Percentiles rank a stretch among this genome's conserved stretches.
Evolutionary conservation across 2,329 filamentous ascomycete genomes (phyloP).

Genomic region (Bipolaris zeicola): DNA sequence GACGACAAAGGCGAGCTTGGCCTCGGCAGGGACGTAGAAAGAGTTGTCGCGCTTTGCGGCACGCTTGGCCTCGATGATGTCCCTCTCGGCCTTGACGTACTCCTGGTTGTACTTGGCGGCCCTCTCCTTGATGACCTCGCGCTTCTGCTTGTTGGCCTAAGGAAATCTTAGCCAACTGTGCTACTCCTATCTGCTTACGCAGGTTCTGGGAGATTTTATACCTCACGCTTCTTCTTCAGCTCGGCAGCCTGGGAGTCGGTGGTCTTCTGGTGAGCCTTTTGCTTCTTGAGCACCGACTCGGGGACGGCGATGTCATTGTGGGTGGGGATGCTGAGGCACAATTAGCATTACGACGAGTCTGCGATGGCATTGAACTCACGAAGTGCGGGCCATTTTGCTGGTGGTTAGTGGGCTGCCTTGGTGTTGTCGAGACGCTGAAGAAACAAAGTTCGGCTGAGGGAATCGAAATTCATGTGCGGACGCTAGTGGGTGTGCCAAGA

Average conservation of each 20-base stretch:
- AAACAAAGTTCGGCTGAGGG: conserved; percentile 20
- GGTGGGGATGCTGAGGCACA: conserved; percentile 74
- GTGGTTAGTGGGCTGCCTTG: conserved; percentile 43
- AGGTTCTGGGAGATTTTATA: conserved; percentile 60
- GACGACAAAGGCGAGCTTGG: conserved; percentile 97
- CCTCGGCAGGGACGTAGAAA: conserved; percentile 93
- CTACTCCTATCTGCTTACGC: conserved; percentile 45
- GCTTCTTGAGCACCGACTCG: conserved; percentile 99
- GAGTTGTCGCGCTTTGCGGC: conserved; percentile 89
- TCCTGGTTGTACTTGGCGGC: conserved; percentile 99
- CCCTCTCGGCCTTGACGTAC: conserved; percentile 94
- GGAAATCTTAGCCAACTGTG: conserved; percentile 50
- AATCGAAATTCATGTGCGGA: conserved; percentile 35
- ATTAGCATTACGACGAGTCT: neutral
- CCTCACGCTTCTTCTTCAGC: conserved; percentile 89
- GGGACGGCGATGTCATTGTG: conserved; percentile 96
- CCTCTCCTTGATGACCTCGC: conserved; percentile 98
- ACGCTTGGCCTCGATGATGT: conserved; percentile 94
- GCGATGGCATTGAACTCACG: conserved; percentile 29
- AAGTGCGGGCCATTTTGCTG: conserved; percentile 47
- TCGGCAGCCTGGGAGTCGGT: conserved; percentile 83
- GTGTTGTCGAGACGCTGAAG: conserved; percentile 36
- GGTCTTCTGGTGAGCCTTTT: conserved; percentile 99
- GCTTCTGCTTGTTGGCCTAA: conserved; percentile 99
- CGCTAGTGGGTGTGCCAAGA: conserved; percentile 34